These are phyloP conservation scores for Aegilops bicornis DNA, from an alignment of 176 grass and related monocot species.

Conservation along the genomic window DNA sequence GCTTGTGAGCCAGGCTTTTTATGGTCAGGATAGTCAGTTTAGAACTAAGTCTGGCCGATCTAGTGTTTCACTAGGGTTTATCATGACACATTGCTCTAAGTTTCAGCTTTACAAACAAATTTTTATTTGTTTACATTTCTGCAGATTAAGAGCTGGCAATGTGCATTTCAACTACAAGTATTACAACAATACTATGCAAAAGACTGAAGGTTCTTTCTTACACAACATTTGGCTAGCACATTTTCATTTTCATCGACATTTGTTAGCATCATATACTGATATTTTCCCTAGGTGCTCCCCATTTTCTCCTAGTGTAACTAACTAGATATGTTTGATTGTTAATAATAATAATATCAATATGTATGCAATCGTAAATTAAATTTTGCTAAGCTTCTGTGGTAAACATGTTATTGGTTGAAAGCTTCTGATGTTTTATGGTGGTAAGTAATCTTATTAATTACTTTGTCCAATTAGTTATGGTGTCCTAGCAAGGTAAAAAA, in stretches of 20 bases:
- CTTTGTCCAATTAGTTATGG: background rate
- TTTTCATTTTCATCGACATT: background rate
- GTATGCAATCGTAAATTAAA: too few species aligned
- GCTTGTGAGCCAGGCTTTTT: background rate
- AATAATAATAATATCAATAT: too few species aligned
- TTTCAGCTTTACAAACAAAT: background rate
- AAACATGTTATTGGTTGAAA: background rate
- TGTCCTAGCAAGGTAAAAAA: background rate
- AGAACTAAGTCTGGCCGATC: background rate
- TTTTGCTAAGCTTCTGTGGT: too few species aligned
- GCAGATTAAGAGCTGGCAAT: conserved; percentile 87
- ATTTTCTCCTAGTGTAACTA: too few species aligned
- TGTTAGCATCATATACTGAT: background rate
- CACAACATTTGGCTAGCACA: background rate
- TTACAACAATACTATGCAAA: conserved; percentile 81
- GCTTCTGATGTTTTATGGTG: background rate
- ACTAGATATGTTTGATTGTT: too few species aligned
- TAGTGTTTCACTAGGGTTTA: background rate
- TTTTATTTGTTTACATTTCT: conserved; percentile 4
- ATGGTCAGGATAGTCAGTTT: background rate
- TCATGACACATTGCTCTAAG: background rate
- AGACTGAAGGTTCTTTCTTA: conserved; percentile 63
- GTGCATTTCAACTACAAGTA: conserved; percentile 92
- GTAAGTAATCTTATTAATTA: background rate
- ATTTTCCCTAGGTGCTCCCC: too few species aligned